phyloP scores from a whole-genome alignment of 345 rosid genomes.

The Pistacia vera region DNA sequence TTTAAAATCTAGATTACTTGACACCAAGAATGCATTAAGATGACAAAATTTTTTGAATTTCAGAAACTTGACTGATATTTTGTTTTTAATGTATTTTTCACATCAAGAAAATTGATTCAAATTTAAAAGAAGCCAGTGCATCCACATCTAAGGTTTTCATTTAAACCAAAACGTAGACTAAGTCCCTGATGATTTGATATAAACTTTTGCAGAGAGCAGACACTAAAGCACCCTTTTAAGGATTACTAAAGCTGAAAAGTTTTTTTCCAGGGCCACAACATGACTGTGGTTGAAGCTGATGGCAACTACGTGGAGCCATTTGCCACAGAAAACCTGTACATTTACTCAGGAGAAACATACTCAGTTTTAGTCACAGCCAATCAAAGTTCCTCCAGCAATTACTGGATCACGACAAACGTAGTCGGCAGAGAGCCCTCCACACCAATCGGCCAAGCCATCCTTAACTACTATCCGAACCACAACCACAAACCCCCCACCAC shows the following conservation, averaged over 20 bases:
- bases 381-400: constrained; percentile 6
- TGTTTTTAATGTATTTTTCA: no score
- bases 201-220: no score
- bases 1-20: no score
- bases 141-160: no score
- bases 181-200: no score
- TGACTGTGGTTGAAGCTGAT: constrained; percentile 48
- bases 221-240: neutral
- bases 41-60: neutral
- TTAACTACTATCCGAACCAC: constrained; percentile 21
- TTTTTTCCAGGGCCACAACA: constrained; percentile 31
- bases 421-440: constrained; percentile 14
- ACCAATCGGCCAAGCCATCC: constrained; percentile 21
- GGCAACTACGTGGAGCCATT: constrained; percentile 40
- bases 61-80: no score
- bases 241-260: no score
- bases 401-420: constrained; percentile 10
- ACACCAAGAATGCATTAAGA: no score
- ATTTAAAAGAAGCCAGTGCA: no score
- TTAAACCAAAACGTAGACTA: no score
- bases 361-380: constrained; percentile 30
- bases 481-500: neutral
- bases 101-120: no score
- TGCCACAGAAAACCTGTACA: neutral
- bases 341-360: constrained; percentile 35